phyloP scores from a whole-genome alignment of 306 rosid species.

The Urtica urens region DNA sequence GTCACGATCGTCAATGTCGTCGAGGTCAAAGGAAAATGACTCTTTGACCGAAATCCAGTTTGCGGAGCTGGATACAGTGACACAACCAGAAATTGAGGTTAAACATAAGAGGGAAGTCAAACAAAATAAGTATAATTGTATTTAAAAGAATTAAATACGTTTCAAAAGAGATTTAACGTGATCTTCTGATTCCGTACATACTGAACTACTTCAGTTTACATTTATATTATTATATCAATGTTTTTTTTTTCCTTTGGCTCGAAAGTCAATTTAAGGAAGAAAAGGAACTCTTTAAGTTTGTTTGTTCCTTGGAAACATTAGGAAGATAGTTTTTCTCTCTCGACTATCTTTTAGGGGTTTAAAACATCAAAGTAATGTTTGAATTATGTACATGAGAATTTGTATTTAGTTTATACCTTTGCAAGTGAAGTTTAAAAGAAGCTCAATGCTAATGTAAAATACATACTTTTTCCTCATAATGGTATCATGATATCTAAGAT shows the following conservation, averaged over 20 bases:
- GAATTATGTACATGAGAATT: background rate
- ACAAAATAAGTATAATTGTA: background rate
- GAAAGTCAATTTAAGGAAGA: slow-evolving; percentile 1
- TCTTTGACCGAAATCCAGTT: slow-evolving; percentile 40
- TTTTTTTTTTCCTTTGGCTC: background rate
- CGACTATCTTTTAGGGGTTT: slow-evolving; percentile 5
- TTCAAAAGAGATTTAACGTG: slow-evolving; percentile 17
- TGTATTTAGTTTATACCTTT: background rate
- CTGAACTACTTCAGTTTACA: background rate
- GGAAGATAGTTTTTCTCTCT: slow-evolving; percentile 5
- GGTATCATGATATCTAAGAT: too few relatives aligned
- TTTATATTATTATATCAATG: background rate
- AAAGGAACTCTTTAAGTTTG: slow-evolving; percentile 5
- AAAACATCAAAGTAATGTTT: slow-evolving; percentile 3
- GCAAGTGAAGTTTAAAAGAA: background rate
- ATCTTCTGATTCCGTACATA: slow-evolving; percentile 3
- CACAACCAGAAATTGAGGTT: slow-evolving; percentile 9
- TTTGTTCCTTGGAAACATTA: slow-evolving; percentile 9
- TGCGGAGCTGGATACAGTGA: slow-evolving; percentile 17
- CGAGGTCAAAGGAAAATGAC: slow-evolving; percentile 37
- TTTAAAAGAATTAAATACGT: slow-evolving; percentile 1
- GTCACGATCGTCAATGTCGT: slow-evolving; percentile 19
- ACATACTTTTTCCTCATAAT: too few relatives aligned
- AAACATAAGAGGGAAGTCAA: slow-evolving; percentile 4
- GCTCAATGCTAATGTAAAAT: background rate